phyloP scores from a whole-genome alignment of 2,329 filamentous ascomycete genomes.

The Ophiobolus disseminans region DNA sequence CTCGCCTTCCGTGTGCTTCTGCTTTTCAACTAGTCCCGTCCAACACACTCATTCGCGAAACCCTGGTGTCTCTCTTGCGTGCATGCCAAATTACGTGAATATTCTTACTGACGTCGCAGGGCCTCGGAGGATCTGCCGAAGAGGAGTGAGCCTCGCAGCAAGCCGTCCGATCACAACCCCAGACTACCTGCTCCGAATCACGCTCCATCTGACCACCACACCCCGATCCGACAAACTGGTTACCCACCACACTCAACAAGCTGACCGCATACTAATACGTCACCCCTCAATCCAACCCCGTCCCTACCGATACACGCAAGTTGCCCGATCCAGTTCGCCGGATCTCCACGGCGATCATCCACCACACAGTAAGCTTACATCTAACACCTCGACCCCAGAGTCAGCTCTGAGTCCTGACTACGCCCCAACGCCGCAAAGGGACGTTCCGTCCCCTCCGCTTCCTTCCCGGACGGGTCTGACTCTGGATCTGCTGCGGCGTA shows the following conservation, averaged over 20 bases:
- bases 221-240: background rate
- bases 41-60: background rate
- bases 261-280: background rate
- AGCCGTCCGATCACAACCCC: too few relatives aligned
- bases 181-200: background rate
- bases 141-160: too few relatives aligned
- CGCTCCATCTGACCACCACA: background rate
- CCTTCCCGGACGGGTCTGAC: background rate
- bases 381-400: too few relatives aligned
- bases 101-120: too few relatives aligned
- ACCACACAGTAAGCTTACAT: too few relatives aligned
- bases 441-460: conserved; percentile 1
- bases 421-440: conserved; percentile 1
- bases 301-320: background rate
- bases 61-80: too few relatives aligned
- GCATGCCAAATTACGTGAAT: too few relatives aligned
- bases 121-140: too few relatives aligned
- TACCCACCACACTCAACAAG: background rate
- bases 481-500: conserved; percentile 46
- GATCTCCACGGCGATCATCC: too few relatives aligned
- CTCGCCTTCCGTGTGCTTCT: background rate
- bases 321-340: background rate
- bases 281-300: background rate
- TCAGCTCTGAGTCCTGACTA: background rate
- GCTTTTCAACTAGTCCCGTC: background rate